These are phyloP conservation scores for Tolypocladium album DNA, from an alignment of 2,329 filamentous ascomycete genomes.

Conservation along the genomic window DNA sequence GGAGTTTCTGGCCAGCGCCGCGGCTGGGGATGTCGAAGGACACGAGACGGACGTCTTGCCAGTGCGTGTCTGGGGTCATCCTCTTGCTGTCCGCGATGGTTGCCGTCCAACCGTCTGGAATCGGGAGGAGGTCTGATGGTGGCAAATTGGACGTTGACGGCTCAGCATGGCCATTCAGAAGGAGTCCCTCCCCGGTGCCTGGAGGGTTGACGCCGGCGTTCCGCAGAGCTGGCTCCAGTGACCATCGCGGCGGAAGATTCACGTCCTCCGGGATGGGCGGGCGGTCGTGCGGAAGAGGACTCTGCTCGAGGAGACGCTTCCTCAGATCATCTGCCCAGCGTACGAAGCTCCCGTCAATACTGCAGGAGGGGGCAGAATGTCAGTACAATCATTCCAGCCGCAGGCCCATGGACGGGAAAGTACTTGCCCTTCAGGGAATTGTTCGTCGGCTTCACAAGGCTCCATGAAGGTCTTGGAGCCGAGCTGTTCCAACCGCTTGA, in stretches of 20 bases:
- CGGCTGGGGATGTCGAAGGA: slow-evolving; percentile 38
- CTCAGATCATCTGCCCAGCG: slow-evolving; percentile 64
- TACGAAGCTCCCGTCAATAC: slow-evolving; percentile 72
- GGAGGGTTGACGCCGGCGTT: neutral
- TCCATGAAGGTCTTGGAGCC: slow-evolving; percentile 69
- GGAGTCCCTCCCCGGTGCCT: no score
- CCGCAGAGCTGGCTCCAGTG: slow-evolving; percentile 17
- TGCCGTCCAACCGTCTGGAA: slow-evolving; percentile 46
- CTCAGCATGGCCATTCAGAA: slow-evolving; percentile 5
- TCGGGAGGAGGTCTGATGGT: slow-evolving; percentile 33
- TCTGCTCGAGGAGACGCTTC: slow-evolving; percentile 52
- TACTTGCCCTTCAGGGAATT: slow-evolving; percentile 77
- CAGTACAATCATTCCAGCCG: neutral
- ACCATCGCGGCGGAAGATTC: slow-evolving; percentile 64
- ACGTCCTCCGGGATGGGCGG: slow-evolving; percentile 63
- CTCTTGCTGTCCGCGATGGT: slow-evolving; percentile 56
- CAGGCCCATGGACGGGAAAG: slow-evolving; percentile 4
- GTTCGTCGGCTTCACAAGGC: slow-evolving; percentile 82
- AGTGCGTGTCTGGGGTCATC: slow-evolving; percentile 67
- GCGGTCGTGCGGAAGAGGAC: slow-evolving; percentile 57
- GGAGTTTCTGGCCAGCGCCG: slow-evolving; percentile 9
- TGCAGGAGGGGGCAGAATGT: slow-evolving; percentile 20
- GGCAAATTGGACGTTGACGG: slow-evolving; percentile 12
- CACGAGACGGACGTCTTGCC: slow-evolving; percentile 89
- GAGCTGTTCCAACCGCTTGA: slow-evolving; percentile 73